phyloP scores from a whole-genome alignment of 805 yeast species.

The Starmerella lactis-condensi region DNA sequence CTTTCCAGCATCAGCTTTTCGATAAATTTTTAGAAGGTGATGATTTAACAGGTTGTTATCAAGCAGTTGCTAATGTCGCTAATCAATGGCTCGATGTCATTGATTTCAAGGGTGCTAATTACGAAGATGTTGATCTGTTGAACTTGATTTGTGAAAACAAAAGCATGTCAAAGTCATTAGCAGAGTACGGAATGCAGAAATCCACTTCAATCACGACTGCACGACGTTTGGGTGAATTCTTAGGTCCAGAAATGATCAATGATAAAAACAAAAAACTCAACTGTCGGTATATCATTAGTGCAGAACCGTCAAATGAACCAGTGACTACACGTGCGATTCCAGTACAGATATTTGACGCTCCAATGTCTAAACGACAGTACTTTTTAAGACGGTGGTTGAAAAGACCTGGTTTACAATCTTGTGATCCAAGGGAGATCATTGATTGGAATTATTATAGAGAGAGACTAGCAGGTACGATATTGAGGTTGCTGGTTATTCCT shows the following conservation, averaged over 20 bases:
- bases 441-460: slow-evolving; percentile 91
- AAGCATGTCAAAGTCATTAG: slow-evolving; percentile 80
- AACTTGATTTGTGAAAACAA: slow-evolving; percentile 91
- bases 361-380: slow-evolving; percentile 43
- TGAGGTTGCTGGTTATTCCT: slow-evolving; percentile 88
- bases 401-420: slow-evolving; percentile 55
- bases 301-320: slow-evolving; percentile 66
- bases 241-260: slow-evolving; percentile 91
- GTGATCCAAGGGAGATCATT: slow-evolving; percentile 73
- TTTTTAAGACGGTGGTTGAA: slow-evolving; percentile 74
- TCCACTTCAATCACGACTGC: slow-evolving; percentile 95
- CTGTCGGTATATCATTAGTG: slow-evolving; percentile 79
- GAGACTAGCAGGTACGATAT: slow-evolving; percentile 79
- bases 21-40: slow-evolving; percentile 76
- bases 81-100: slow-evolving; percentile 90
- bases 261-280: slow-evolving; percentile 94
- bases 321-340: slow-evolving; percentile 95
- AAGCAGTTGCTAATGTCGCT: slow-evolving; percentile 79
- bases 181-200: slow-evolving; percentile 76
- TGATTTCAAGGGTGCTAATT: slow-evolving; percentile 65
- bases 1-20: slow-evolving; percentile 87
- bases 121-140: slow-evolving; percentile 86
- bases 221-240: slow-evolving; percentile 73
- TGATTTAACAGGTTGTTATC: slow-evolving; percentile 61
- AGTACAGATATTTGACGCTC: slow-evolving; percentile 85